These are phyloP conservation scores for Amaranthus cruentus DNA, from an alignment of 148 eudicot species.

Conservation along the genomic window DNA sequence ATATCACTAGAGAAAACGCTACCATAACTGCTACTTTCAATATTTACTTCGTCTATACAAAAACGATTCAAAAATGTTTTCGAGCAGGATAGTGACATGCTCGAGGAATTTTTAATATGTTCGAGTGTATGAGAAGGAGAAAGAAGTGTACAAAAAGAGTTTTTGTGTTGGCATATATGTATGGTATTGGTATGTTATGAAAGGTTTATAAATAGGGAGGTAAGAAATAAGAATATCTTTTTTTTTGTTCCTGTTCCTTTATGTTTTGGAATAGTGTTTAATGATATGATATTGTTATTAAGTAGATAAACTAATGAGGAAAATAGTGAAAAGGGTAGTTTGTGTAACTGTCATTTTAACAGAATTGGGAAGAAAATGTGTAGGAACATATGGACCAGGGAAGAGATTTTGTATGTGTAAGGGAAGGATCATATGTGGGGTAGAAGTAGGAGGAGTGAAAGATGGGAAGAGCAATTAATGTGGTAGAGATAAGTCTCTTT, in stretches of 20 bases:
- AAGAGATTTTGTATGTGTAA: slow-evolving; percentile 3
- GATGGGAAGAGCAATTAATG: slow-evolving; percentile 10
- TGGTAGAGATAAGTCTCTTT: slow-evolving; percentile 30
- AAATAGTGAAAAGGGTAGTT: slow-evolving; percentile 25
- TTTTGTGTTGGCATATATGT: slow-evolving; percentile 5
- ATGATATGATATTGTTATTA: slow-evolving; percentile 9
- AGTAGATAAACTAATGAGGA: slow-evolving; percentile 8
- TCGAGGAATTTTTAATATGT: background rate
- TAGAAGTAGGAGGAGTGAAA: background rate
- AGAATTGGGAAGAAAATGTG: slow-evolving; percentile 9
- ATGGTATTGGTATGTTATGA: background rate
- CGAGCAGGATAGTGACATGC: slow-evolving; percentile 41
- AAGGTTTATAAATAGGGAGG: slow-evolving; percentile 4
- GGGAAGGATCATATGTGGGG: slow-evolving; percentile 14
- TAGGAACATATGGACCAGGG: slow-evolving; percentile 7
- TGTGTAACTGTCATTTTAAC: background rate
- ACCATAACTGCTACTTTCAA: slow-evolving; percentile 31
- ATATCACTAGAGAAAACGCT: slow-evolving; percentile 60
- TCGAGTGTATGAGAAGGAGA: background rate
- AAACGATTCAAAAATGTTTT: slow-evolving; percentile 44
- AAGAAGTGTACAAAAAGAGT: background rate
- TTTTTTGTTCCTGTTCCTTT: background rate
- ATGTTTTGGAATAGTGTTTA: background rate
- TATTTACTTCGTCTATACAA: slow-evolving; percentile 47
- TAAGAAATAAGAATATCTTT: slow-evolving; percentile 11